Evolutionary conservation across 1,139 yeast genomes (phyloP), one percentile per base, ranked within the genome.

Genomic region (Scheffersomyces insectosa): DNA sequence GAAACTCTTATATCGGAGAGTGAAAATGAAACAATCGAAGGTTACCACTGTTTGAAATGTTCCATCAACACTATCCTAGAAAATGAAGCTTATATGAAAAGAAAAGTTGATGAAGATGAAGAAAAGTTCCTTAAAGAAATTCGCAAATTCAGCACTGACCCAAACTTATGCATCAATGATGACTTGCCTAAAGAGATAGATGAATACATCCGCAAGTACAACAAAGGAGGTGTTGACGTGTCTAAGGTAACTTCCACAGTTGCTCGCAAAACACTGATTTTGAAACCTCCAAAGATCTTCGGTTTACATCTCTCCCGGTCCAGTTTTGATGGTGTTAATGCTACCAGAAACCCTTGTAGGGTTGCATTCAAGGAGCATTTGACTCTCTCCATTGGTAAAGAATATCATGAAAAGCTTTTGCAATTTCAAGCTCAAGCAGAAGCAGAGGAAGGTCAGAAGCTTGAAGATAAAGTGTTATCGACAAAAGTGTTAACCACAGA

Each of bases 271-370:
- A 80, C 85, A 0, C 75, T 76, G 36, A 77, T 88, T 37, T 72
- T 80, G 33, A 75, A 77, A 47, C 79, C 90, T 3, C 97, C 98
- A 0, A 74, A 78, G 42, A 71, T 88, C 10, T 72, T 90, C 47
- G 80, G 88, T 0, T 67, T 91, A 14, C 97, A 91, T 60, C 68
- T 91, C 41, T 88, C 96, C 5, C 74, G 98, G 54, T 89, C 97
- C 0, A 76, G 86, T 32, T 90, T 79, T 59, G 77, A 80, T 42
- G 90, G 88, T n/a, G 79, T 80, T 40, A 80, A 78, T 27, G 82
- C 87, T 2, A 75, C 85, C 3, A 78, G 96, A 55, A 91, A 90
- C 62, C 72, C 87, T 5, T 89, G 97, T 62, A 72, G 81, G 42
- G 91, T 91, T 5, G 60, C 72, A 3, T 85, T 85, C 54, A 80